Evolutionary conservation across 139 green algal species (phyloP).

Genomic region (Micractinium conductrix): DNA sequence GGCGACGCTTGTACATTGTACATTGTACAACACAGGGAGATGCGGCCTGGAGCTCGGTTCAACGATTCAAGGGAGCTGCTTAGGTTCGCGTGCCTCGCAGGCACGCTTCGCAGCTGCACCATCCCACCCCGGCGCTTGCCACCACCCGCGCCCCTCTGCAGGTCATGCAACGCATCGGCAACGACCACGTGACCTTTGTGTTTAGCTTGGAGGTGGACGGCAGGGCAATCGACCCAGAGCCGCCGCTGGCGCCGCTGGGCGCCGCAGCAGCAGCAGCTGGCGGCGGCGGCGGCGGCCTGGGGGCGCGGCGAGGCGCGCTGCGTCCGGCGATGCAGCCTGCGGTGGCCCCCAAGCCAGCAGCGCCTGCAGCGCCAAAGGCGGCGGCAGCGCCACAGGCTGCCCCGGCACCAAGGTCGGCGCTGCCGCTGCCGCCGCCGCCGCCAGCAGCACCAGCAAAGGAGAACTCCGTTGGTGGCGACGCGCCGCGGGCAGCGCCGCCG

Average conservation of each 20-base stretch:
- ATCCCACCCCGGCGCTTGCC: no score
- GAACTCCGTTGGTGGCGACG: background rate
- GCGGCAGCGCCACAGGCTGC: no score
- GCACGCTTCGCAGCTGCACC: no score
- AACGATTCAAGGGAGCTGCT: no score
- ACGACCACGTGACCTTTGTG: slow-evolving; percentile 84
- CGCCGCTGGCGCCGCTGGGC: slow-evolving; percentile 15
- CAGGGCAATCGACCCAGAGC: slow-evolving; percentile 45
- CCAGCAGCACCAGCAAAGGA: slow-evolving; percentile 10
- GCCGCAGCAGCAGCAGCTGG: background rate
- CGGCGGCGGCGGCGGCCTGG: background rate
- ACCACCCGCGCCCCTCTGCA: slow-evolving; percentile 42
- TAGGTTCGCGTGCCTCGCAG: no score
- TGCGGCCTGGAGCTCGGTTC: no score
- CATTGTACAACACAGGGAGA: no score
- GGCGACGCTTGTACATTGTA: no score
- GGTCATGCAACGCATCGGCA: slow-evolving; percentile 55
- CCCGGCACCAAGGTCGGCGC: background rate
- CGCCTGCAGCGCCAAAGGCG: background rate
- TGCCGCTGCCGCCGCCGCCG: background rate
- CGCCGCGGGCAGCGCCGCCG: no score
- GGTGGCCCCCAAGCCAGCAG: background rate
- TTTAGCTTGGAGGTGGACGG: slow-evolving; percentile 80
- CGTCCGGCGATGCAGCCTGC: background rate
- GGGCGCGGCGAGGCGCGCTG: background rate